Conservation (phyloP, 768 basidiomycete species). For the Mycena alexandri region DNA sequence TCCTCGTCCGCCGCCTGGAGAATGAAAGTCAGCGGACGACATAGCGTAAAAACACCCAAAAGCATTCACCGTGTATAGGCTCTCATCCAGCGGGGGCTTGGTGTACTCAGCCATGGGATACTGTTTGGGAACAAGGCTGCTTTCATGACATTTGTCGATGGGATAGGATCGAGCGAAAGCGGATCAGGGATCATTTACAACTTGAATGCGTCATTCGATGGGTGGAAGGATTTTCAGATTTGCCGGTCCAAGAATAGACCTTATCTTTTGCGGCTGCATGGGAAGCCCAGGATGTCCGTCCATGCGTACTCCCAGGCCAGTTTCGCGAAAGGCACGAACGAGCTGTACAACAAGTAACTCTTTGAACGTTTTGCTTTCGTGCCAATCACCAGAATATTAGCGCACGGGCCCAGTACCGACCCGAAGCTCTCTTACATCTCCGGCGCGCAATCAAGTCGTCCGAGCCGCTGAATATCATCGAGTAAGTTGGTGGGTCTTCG, state of each 20-base stretch:
- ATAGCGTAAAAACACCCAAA: too few species aligned
- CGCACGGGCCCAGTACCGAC: constrained; percentile 70
- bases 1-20: constrained; percentile 31
- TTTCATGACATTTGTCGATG: too few species aligned
- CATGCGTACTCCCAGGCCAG: constrained; percentile 63
- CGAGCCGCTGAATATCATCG: constrained; percentile 57
- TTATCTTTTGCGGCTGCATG: not conserved
- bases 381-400: constrained; percentile 44
- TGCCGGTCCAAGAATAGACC: too few species aligned
- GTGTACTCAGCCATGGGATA: constrained; percentile 14
- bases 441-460: constrained; percentile 46
- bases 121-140: not conserved
- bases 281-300: constrained; percentile 40
- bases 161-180: too few species aligned
- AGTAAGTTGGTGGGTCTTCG: constrained; percentile 52
- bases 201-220: too few species aligned
- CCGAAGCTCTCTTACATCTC: constrained; percentile 59
- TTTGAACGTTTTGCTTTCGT: not conserved
- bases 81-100: constrained; percentile 31
- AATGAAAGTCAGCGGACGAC: not conserved
- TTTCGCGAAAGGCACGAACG: constrained; percentile 72
- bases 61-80: constrained; percentile 9
- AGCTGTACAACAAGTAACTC: constrained; percentile 63
- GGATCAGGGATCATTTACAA: too few species aligned
- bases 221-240: too few species aligned